Base-by-base conservation (phyloP, 345 rosid genomes). In the Eutrema yunnanense region DNA sequence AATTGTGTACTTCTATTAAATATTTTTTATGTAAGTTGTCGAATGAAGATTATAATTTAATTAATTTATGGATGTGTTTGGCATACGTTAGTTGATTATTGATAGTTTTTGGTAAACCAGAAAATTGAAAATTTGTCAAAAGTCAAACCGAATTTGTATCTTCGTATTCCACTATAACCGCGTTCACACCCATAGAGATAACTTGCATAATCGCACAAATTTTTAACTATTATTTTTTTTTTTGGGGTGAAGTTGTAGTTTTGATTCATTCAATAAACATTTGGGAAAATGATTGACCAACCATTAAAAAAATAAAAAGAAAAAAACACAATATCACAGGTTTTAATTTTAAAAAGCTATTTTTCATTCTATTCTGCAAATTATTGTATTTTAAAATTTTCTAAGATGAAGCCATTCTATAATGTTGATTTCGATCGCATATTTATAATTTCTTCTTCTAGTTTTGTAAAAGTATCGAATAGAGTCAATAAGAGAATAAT, bases 51-150 rank as follows among this genome's bases (percentile, higher is more conserved):
- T 46, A 62, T 42, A 43, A 76, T 76, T 76, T 54, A 69, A 69
- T 69, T 76, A 38, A 76, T 76, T 67, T 69, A 69, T 69, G 53
- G 60, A 54, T 54, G 49, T 55, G 71, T 53, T 54, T 62, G 79
- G 75, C 62, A 63, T 48, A 54, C 44, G 38, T 47, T 44, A 54
- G 65, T 75, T 75, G 59, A 12, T 54, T 69, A 37, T 37, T 46
- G 16, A 12, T 62, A 47, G 46, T 44, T 64, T 50, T 76, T 53
- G 79, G 71, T 76, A 48, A 69, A 69, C 74, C 62, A 67, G 51
- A 74, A 59, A 67, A 10, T n/a, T 59, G 52, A 9, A 40, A 47
- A 33, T n/a, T 1, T 36, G 16, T 26, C 64, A 14, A 53, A 48
- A 63, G 36, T 11, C 37, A 38, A 56, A 65, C 13, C 46, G 3